These are phyloP conservation scores for Chalara sp. DNA, from an alignment of 2,329 filamentous ascomycete species.

Conservation along the genomic window DNA sequence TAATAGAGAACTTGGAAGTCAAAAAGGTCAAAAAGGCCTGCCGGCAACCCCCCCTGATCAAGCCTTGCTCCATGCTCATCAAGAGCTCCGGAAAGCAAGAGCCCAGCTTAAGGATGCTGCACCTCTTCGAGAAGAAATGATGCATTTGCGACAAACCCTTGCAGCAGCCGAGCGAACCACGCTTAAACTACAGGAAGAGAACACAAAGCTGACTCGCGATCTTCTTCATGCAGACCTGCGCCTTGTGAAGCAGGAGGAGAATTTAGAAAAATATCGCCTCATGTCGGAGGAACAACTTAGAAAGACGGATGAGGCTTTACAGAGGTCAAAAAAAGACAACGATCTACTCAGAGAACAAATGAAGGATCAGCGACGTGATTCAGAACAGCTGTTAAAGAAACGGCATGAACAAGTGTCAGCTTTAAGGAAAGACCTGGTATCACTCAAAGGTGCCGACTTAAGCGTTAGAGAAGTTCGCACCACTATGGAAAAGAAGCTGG, in stretches of 20 bases:
- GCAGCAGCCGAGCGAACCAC: slow-evolving; percentile 34
- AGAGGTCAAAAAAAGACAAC: slow-evolving; percentile 44
- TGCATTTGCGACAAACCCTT: slow-evolving; percentile 43
- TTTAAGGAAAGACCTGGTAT: slow-evolving; percentile 46
- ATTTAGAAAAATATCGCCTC: slow-evolving; percentile 33
- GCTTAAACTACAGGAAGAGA: slow-evolving; percentile 24
- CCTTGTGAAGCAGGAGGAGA: slow-evolving; percentile 23
- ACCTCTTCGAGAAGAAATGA: slow-evolving; percentile 45
- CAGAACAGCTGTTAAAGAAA: slow-evolving; percentile 46
- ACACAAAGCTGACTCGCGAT: slow-evolving; percentile 22
- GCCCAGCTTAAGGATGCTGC: slow-evolving; percentile 46
- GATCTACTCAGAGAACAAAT: slow-evolving; percentile 47
- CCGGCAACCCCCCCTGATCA: slow-evolving; percentile 44
- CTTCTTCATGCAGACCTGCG: slow-evolving; percentile 21
- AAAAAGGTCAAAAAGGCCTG: slow-evolving; percentile 26
- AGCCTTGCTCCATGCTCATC: slow-evolving; percentile 44
- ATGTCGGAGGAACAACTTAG: slow-evolving; percentile 37
- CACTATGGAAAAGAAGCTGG: slow-evolving; percentile 10
- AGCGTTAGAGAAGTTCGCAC: slow-evolving; percentile 12
- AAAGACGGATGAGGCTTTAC: slow-evolving; percentile 42
- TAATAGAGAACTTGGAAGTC: slow-evolving; percentile 24
- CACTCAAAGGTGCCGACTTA: slow-evolving; percentile 30
- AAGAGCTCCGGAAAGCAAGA: slow-evolving; percentile 47
- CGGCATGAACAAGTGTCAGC: slow-evolving; percentile 51
- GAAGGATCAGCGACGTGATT: slow-evolving; percentile 47